A percentile compares a stretch with the other conserved stretches of the same genome.
Evolutionary conservation across 768 basidiomycete species (phyloP).

Genomic region (Leccinum disarticulatum): DNA sequence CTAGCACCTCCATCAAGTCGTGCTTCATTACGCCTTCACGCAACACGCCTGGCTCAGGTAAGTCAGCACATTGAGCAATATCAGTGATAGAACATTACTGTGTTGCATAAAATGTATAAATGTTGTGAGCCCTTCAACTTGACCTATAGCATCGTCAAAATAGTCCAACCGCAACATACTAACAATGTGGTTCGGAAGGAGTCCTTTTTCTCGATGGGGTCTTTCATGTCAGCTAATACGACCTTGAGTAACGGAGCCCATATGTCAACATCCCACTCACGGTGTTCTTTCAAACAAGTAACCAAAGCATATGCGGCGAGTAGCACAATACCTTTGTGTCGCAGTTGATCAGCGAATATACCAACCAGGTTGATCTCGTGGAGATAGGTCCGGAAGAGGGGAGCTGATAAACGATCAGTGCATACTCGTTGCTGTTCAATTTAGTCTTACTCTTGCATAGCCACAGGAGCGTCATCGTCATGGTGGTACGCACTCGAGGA

Average conservation of each 20-base stretch:
- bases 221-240: slow-evolving; percentile 14
- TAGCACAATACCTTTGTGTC: slow-evolving; percentile 13
- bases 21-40: slow-evolving; percentile 13
- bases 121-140: slow-evolving; percentile 25
- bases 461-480: slow-evolving; percentile 25
- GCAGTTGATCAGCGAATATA: slow-evolving; percentile 17
- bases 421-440: not conserved
- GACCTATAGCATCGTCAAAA: slow-evolving; percentile 26
- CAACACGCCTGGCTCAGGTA: slow-evolving; percentile 7
- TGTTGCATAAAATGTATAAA: slow-evolving; percentile 22
- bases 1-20: slow-evolving; percentile 20
- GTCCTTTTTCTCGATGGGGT: slow-evolving; percentile 2
- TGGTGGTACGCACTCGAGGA: slow-evolving; percentile 19
- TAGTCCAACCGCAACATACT: slow-evolving; percentile 23
- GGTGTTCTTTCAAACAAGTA: slow-evolving; percentile 13
- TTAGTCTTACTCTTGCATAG: slow-evolving; percentile 19
- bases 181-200: slow-evolving; percentile 14
- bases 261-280: slow-evolving; percentile 5
- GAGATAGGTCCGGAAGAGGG: slow-evolving; percentile 8
- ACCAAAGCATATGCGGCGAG: slow-evolving; percentile 24
- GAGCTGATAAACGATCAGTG: slow-evolving; percentile 10
- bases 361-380: slow-evolving; percentile 5
- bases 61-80: not conserved
- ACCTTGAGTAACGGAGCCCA: not conserved
- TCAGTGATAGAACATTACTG: slow-evolving; percentile 8